Percentiles rank a stretch among this genome's conserved stretches.
Conservation (phyloP, 306 rosid species). For the Echinosophora koreensis region DNA sequence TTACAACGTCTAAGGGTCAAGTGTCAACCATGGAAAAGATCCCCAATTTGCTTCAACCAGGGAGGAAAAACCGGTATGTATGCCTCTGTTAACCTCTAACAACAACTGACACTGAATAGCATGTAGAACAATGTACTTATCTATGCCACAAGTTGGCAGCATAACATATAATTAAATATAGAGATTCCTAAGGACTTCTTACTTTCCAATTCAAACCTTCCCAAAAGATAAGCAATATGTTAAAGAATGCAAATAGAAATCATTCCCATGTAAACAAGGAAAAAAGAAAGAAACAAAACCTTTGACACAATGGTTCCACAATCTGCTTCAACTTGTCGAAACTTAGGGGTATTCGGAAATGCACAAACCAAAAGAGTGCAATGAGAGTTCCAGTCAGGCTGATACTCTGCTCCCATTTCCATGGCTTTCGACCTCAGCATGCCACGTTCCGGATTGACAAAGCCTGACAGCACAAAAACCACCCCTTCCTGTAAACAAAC, state of each 20-base stretch:
- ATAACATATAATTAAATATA: background rate
- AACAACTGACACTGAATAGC: constrained; percentile 4
- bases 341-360: constrained; percentile 89
- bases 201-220: constrained; percentile 18
- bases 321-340: constrained; percentile 88
- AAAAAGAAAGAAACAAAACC: constrained; percentile 54
- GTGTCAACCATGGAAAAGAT: constrained; percentile 16
- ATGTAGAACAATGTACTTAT: background rate
- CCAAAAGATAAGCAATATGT: constrained; percentile 22
- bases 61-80: background rate
- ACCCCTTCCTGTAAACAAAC: constrained; percentile 82
- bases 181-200: constrained; percentile 23
- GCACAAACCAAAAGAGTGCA: constrained; percentile 96
- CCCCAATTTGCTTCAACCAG: constrained; percentile 19
- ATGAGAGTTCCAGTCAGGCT: constrained; percentile 84
- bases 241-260: background rate
- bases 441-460: constrained; percentile 94
- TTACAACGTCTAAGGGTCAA: no score
- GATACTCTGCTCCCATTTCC: constrained; percentile 96
- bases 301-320: constrained; percentile 90
- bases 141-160: background rate
- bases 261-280: constrained; percentile 26
- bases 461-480: constrained; percentile 89
- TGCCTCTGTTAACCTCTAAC: background rate
- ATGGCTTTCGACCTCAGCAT: constrained; percentile 80